phyloP scores from a whole-genome alignment of 352 stramenopile genomes.

The Phytophthora uliginosa region DNA sequence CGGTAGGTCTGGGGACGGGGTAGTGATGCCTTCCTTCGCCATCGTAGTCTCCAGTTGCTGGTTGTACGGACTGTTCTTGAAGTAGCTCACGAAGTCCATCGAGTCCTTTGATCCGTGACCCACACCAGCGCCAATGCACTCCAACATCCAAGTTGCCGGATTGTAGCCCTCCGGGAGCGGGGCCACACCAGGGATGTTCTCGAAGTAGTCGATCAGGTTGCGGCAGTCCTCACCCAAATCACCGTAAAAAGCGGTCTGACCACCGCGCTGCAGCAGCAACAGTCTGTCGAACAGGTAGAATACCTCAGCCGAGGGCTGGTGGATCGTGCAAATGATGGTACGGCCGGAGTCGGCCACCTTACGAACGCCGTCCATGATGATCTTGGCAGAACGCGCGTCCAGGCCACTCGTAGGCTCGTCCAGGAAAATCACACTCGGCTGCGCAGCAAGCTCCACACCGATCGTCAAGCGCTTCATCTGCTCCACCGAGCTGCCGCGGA shows the following conservation, averaged over 20 bases:
- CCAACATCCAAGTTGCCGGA: slow-evolving; percentile 89
- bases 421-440: slow-evolving; percentile 30
- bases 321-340: slow-evolving; percentile 86
- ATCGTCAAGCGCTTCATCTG: slow-evolving; percentile 48
- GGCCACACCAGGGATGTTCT: slow-evolving; percentile 44
- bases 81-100: slow-evolving; percentile 36
- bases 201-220: slow-evolving; percentile 32
- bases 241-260: slow-evolving; percentile 20
- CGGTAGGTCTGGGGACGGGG: slow-evolving; percentile 30
- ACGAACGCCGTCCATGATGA: slow-evolving; percentile 27
- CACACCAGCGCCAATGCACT: slow-evolving; percentile 39
- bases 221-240: slow-evolving; percentile 39
- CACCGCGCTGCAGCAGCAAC: slow-evolving; percentile 66
- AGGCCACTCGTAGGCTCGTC: slow-evolving; percentile 22
- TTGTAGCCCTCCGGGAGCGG: slow-evolving; percentile 36
- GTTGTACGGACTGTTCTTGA: slow-evolving; percentile 35
- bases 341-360: slow-evolving; percentile 21
- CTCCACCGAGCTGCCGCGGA: slow-evolving; percentile 33
- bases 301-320: slow-evolving; percentile 86
- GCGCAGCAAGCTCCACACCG: slow-evolving; percentile 74
- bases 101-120: background rate
- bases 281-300: slow-evolving; percentile 86
- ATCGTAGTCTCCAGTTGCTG: slow-evolving; percentile 19
- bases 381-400: slow-evolving; percentile 15
- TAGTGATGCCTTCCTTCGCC: slow-evolving; percentile 35